Evolutionary conservation across 2,329 filamentous ascomycete species (phyloP), one percentile per base, ranked within the genome.

Genomic region (Berkeleyomyces basicola): DNA sequence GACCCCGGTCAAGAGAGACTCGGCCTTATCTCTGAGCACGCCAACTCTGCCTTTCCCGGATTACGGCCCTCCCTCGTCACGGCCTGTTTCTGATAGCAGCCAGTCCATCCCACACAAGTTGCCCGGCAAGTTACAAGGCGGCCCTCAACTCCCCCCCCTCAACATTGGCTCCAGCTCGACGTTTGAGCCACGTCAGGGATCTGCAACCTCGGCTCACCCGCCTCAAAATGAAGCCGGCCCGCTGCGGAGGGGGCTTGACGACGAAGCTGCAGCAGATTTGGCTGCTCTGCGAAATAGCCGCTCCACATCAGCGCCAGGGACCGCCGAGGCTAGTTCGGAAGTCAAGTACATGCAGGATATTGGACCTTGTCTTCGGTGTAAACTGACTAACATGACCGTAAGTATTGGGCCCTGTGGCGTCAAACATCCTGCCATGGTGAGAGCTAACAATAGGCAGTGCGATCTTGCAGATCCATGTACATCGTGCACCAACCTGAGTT

Each of bases 1-100:
- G 69, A 11, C 68, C 65, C 51, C 61, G 43, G 31, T 65, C 33
- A 79, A 78, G 67, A 72, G 76, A 65, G 76, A 79, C 66, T 76
- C 76, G 2, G 76, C 73, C 7, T 70, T 77, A 63, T 77, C 74
- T 7, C 68, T 76, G 4, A 60, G 42, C 7, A 70, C 72, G 11
- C 70, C 74, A 11, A 71, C 74, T 2, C 66, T 73, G n/a, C 42
- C 70, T 14, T 74, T 73, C 63, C 67, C 58, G 46, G 42, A 59
- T 37, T 47, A 46, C n/a, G 58, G 58, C 42, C 58, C 58, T 10
- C 58, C 31, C 14, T 14, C 58, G 36, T 37, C 58, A 11, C 42
- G 58, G 23, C 10, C 58, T 36, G 14, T 23, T 4, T 36, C 58
- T 33, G 42, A 46, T 46, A 37, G 44, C 37, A 9, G 58, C 16